Evolutionary conservation across 2,329 filamentous ascomycete genomes (phyloP), one percentile per base, ranked within the genome.

Genomic region (Fusarium sp.): DNA sequence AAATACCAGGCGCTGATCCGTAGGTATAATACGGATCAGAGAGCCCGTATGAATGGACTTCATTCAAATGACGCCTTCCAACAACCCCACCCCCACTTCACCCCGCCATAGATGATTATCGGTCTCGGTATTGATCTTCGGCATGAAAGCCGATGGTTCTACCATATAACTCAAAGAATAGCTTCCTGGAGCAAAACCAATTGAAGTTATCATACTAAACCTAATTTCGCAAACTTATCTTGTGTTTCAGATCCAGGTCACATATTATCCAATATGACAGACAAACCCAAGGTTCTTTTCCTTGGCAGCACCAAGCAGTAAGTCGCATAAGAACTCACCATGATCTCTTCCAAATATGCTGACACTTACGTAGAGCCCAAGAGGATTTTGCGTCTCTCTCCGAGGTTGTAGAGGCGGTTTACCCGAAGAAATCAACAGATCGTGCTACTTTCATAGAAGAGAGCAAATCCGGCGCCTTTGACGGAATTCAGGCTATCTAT

Each of bases 381-480:
- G 82, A 87, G 43, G 82, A 87, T 62, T 94, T 90, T 90, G 77
- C 85, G n/a, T 79, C 84, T 8, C 84, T 96, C 58, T 80, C 82
- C 54, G 78, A 85, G 24, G 79, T 92, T 22, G 91, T 90, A 44
- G 88, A 93, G n/a, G 79, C 94, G 45, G 73, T 94, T 43, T 80
- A 81, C 16, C 88, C 92, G 10, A 82, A 82, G 24, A 22, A 22
- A 65, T 84, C 92, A 12, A 88, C 82, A 22, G 88, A 85, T 78
- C 88, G 92, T 58, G 78, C 80, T 22, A 89, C 89, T 20, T 95
- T 97, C 79, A 81, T 95, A 55, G 78, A 87, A 49, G 91, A 95
- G 81, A 90, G 88, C 78, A 81, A 82, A 51, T 84, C 86, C 22
- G 92, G 92, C 22, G 83, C 84, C 32, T 83, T 94, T n/a, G 88